These are phyloP conservation scores for Cardamine occulta DNA, from an alignment of 345 rosid species.

Conservation along the genomic window DNA sequence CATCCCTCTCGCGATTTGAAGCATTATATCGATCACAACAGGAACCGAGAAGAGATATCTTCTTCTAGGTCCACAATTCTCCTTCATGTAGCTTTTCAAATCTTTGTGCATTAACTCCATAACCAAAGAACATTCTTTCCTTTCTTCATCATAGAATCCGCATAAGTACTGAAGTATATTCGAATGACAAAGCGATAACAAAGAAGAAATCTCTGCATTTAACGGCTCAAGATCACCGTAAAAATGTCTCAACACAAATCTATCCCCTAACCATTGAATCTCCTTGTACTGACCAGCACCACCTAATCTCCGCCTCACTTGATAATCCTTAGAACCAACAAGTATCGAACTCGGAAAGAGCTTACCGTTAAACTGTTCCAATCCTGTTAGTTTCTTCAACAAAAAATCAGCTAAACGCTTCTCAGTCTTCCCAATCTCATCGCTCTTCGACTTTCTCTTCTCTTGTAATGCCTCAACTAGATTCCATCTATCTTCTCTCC, in stretches of 20 bases:
- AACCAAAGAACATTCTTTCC: constrained; percentile 69
- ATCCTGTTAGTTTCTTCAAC: constrained; percentile 59
- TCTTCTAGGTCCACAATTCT: constrained; percentile 69
- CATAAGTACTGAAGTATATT: constrained; percentile 73
- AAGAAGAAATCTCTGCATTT: constrained; percentile 56
- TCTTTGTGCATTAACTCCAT: constrained; percentile 89
- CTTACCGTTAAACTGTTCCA: constrained; percentile 49
- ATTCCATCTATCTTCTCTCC: constrained; percentile 83
- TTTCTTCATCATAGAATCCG: constrained; percentile 78
- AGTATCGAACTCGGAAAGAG: constrained; percentile 71
- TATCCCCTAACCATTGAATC: constrained; percentile 89
- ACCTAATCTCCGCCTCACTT: constrained; percentile 70
- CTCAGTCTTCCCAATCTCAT: constrained; percentile 57
- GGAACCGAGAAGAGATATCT: constrained; percentile 62
- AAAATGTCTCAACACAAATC: constrained; percentile 67
- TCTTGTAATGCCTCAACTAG: constrained; percentile 64
- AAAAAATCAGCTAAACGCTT: constrained; percentile 63
- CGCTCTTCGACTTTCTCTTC: constrained; percentile 53
- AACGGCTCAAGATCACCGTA: constrained; percentile 60
- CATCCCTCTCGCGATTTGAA: constrained; percentile 93
- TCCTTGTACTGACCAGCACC: constrained; percentile 74
- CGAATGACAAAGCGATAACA: constrained; percentile 83
- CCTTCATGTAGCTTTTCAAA: constrained; percentile 65
- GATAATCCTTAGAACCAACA: constrained; percentile 67
- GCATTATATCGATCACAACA: constrained; percentile 76